Evolutionary conservation across 208 protist species (phyloP), one percentile per base, ranked within the genome.

Genomic region (Trypanosoma mega): DNA sequence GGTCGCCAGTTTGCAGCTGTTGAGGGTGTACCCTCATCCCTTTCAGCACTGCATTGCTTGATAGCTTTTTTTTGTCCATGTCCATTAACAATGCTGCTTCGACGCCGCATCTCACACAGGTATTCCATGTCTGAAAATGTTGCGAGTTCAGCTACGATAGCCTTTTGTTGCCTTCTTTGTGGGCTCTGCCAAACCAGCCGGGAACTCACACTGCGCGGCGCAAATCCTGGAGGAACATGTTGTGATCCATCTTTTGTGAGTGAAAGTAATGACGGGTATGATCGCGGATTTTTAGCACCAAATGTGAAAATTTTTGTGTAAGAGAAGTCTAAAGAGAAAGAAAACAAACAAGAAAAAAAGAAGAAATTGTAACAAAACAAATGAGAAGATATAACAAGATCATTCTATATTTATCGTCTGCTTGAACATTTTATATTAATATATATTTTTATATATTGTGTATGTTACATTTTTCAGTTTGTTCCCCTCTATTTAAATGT

Each of bases 171-270:
- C 18, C 26, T 41, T 4, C 39, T 30, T 4, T 62, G 56, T 30
- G 21, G 41, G 4, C 20, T 62, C 41, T 62, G 56, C 16, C 41
- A 62, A 23, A 62, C 56, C 2, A 20, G 46, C 7, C 3, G 56
- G 21, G 56, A 62, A 18, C n/a, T 62, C 23, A 62, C 36, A 26
- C 56, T 48, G 37, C 56, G 37, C 16, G 18, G 41, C 16, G 7
- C 37, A 39, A 24, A 7, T 4, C 36, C 56, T 9, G 56, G 56
- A 3, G 39, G 43, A 21, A 62, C 39, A 4, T 62, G 27, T n/a
- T 65, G 47, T 8, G 43, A 41, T 14, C 56, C 56, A 14, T 36
- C n/a, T 43, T 20, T 45, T 18, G 12, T 16, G 23, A 41, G 44
- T 7, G 16, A 51, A 46, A 43, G 14, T 23, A 43, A 11, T 57